Conservation (phyloP, 2,329 filamentous ascomycete genomes). For the Xylaria sp. region DNA sequence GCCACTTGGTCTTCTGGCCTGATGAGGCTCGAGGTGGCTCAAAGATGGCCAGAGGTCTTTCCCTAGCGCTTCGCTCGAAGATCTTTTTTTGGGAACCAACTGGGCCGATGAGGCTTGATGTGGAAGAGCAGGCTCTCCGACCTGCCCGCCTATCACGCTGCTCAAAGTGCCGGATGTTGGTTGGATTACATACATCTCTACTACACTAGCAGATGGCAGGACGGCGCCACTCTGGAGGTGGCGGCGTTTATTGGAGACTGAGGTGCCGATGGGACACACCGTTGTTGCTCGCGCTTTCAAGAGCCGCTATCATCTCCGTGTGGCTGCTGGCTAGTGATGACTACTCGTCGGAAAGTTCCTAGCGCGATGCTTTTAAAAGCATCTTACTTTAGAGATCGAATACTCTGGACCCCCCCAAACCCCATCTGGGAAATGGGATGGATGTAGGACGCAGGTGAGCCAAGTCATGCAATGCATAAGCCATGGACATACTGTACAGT, state of each 20-base stretch:
- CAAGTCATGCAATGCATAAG: constrained; percentile 14
- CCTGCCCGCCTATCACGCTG: constrained; percentile 21
- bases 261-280: constrained; percentile 20
- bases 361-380: constrained; percentile 23
- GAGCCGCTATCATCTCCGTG: constrained; percentile 23
- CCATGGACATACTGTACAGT: neutral
- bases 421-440: constrained; percentile 16
- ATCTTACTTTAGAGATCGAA: constrained; percentile 19
- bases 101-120: constrained; percentile 16
- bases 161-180: constrained; percentile 18
- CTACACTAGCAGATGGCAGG: constrained; percentile 11
- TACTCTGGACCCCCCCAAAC: constrained; percentile 8
- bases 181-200: constrained; percentile 23
- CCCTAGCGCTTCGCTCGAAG: constrained; percentile 23
- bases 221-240: constrained; percentile 37
- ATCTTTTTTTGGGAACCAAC: constrained; percentile 33
- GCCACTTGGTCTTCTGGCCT: constrained; percentile 25
- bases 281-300: constrained; percentile 11
- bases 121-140: constrained; percentile 17
- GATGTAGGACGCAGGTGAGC: constrained; percentile 17
- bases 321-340: constrained; percentile 15
- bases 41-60: constrained; percentile 1
- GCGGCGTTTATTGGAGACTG: constrained; percentile 14
- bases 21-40: constrained; percentile 34
- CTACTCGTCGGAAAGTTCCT: constrained; percentile 26